Evolutionary conservation across 2,329 filamentous ascomycete species (phyloP).

Genomic region (Phialophora macrospora): DNA sequence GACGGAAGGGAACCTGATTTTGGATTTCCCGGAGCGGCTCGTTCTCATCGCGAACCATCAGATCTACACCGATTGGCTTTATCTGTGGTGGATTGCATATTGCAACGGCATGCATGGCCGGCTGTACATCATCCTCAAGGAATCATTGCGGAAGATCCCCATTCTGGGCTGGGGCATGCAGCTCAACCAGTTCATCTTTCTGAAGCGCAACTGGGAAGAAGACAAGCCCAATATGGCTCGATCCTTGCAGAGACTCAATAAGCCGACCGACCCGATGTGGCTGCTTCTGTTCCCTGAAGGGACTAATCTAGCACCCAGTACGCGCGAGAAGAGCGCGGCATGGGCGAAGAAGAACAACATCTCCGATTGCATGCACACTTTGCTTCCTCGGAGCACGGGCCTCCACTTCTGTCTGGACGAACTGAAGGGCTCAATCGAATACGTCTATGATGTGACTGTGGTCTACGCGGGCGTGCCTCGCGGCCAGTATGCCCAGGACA

Average conservation of each 20-base stretch:
- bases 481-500: slow-evolving; percentile 76
- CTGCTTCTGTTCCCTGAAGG: slow-evolving; percentile 85
- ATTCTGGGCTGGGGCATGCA: slow-evolving; percentile 80
- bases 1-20: slow-evolving; percentile 73
- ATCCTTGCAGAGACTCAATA: slow-evolving; percentile 72
- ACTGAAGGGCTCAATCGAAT: slow-evolving; percentile 74
- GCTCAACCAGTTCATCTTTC: slow-evolving; percentile 88
- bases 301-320: slow-evolving; percentile 76
- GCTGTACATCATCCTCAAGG: slow-evolving; percentile 88
- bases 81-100: slow-evolving; percentile 93
- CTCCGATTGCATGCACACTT: slow-evolving; percentile 72
- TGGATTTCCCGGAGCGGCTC: slow-evolving; percentile 78
- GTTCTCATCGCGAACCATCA: slow-evolving; percentile 89
- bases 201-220: slow-evolving; percentile 84
- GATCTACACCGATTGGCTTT: slow-evolving; percentile 90
- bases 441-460: slow-evolving; percentile 70
- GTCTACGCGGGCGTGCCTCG: slow-evolving; percentile 45
- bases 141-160: slow-evolving; percentile 80
- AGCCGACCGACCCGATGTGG: slow-evolving; percentile 76
- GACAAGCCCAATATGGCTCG: slow-evolving; percentile 77
- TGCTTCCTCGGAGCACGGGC: slow-evolving; percentile 80
- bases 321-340: slow-evolving; percentile 69
- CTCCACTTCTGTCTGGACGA: slow-evolving; percentile 79
- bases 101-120: slow-evolving; percentile 82
- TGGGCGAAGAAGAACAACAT: slow-evolving; percentile 80